phyloP scores from a whole-genome alignment of 305 asterid species.

The Fraxinus greggii region DNA sequence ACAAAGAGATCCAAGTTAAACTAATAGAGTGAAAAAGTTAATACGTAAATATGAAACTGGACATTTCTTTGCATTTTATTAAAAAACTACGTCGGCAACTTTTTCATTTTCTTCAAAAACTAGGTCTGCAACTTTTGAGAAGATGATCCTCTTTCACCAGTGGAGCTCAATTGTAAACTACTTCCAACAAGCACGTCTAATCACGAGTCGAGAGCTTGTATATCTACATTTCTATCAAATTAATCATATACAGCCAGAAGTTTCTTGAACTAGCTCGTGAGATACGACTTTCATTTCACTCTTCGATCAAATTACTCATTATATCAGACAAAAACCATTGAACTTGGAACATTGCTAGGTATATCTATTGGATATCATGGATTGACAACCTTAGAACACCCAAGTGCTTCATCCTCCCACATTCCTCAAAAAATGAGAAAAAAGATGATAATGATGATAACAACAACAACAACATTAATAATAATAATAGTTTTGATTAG shows the following conservation, averaged over 20 bases:
- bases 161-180: background rate
- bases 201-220: background rate
- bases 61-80: background rate
- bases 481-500: background rate
- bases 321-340: background rate
- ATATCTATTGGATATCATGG: background rate
- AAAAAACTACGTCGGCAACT: background rate
- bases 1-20: background rate
- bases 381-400: background rate
- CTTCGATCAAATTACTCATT: background rate
- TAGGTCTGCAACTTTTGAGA: background rate
- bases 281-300: background rate
- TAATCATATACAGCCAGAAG: background rate
- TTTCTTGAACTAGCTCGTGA: background rate
- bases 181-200: background rate
- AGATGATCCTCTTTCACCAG: background rate
- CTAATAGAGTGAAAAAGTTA: background rate
- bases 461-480: background rate
- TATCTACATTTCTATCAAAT: background rate
- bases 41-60: background rate
- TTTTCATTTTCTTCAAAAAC: background rate
- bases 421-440: background rate
- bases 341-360: background rate
- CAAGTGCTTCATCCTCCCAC: background rate
- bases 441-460: background rate